phyloP scores from a whole-genome alignment of 106 monocot species.

The Posidonia australis region DNA sequence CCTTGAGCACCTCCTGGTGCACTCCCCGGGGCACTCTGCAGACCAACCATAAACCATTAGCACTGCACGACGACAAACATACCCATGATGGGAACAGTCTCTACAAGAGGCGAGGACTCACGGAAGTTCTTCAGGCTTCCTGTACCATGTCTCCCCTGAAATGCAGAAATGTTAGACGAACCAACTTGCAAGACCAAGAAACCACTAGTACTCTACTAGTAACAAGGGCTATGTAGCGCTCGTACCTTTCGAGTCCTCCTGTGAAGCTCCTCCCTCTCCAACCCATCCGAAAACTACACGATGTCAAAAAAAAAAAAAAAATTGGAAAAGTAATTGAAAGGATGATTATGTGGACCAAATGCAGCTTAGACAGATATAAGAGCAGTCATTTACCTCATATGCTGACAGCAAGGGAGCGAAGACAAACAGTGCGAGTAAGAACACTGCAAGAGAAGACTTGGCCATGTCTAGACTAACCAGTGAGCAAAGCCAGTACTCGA shows the following conservation, averaged over 20 bases:
- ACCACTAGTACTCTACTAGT: no score
- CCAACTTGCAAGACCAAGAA: background rate
- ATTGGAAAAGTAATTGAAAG: no score
- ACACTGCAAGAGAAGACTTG: no score
- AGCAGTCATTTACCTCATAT: no score
- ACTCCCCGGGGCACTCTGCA: constrained; percentile 24
- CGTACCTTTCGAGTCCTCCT: background rate
- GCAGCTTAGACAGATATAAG: no score
- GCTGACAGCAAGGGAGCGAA: no score
- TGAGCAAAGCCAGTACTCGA: no score
- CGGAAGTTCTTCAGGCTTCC: constrained; percentile 1
- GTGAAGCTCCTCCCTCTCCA: background rate
- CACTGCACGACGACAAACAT: background rate
- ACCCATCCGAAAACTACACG: background rate
- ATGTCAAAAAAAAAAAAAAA: no score
- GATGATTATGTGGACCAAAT: no score
- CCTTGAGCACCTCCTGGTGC: constrained; percentile 24
- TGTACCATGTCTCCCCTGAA: background rate
- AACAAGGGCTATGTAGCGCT: background rate
- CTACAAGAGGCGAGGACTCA: background rate
- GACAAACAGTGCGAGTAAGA: no score
- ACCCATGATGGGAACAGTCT: background rate
- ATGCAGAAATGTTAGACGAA: background rate
- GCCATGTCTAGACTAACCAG: no score
- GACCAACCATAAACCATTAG: background rate